Percentiles rank a stretch among this genome's conserved stretches.
These are phyloP conservation scores for Suillus luteus DNA, from an alignment of 768 basidiomycete genomes.

Conservation along the genomic window DNA sequence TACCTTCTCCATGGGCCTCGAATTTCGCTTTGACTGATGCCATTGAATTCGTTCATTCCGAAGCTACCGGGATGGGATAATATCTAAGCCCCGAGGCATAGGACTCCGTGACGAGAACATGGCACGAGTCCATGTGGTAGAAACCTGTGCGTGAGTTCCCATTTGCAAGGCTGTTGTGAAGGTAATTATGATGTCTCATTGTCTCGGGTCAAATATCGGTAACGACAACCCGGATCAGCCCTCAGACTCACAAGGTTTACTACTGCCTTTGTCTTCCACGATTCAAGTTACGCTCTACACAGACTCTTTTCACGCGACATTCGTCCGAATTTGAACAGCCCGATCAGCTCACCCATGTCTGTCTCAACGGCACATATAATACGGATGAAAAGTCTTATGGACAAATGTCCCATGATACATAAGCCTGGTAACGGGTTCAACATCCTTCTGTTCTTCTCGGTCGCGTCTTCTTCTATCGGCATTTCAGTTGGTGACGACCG, in stretches of 20 bases:
- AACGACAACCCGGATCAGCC: neutral
- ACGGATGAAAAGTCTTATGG: neutral
- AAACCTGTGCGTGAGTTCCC: conserved; percentile 6
- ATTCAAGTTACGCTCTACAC: neutral
- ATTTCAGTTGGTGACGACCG: neutral
- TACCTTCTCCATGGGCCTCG: neutral
- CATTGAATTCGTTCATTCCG: neutral
- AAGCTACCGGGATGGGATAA: conserved; percentile 1
- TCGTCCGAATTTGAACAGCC: neutral
- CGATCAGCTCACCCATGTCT: conserved; percentile 2
- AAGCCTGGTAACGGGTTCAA: conserved; percentile 21
- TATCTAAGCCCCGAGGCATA: neutral
- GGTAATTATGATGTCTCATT: conserved; percentile 1
- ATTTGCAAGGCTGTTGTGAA: conserved; percentile 1
- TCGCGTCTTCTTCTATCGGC: conserved; percentile 1
- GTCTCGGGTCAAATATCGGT: conserved; percentile 2
- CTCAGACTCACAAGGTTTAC: neutral
- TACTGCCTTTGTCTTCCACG: conserved; percentile 9
- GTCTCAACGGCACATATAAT: conserved; percentile 8
- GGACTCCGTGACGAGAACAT: neutral
- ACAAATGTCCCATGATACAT: conserved; percentile 31
- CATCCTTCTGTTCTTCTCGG: conserved; percentile 14
- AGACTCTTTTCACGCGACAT: neutral
- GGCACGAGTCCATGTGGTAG: neutral
- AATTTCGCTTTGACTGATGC: neutral